Evolutionary conservation across 2,329 filamentous ascomycete genomes (phyloP).

Genomic region (Sporothrix euskadiensis): DNA sequence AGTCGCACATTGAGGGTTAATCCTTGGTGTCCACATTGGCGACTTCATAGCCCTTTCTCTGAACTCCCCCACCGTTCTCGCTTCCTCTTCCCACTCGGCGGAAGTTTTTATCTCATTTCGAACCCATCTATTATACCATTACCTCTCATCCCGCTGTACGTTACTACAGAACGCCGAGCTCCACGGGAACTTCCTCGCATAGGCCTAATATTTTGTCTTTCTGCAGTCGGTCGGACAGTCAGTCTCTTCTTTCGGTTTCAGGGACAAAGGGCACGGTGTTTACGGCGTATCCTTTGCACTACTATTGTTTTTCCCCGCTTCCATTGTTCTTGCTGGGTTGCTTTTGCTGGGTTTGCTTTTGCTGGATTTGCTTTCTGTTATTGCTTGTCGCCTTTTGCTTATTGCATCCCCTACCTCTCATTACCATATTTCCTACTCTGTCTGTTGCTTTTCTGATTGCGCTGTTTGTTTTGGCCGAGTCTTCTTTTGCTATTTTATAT

Average conservation of each 20-base stretch:
- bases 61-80: not conserved
- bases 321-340: not conserved
- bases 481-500: not conserved
- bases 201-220: conserved; percentile 27
- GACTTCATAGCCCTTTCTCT: not conserved
- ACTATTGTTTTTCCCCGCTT: conserved; percentile 5
- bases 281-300: conserved; percentile 41
- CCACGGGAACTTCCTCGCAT: not conserved
- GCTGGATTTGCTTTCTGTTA: not conserved
- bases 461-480: not conserved
- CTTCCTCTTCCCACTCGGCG: not conserved
- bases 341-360: not conserved
- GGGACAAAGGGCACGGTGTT: conserved; percentile 44
- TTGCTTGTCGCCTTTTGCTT: not conserved
- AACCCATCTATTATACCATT: not conserved
- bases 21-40: not conserved
- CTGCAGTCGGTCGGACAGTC: not conserved
- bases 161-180: conserved; percentile 14
- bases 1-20: conserved; percentile 79
- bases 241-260: conserved; percentile 18
- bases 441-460: not conserved
- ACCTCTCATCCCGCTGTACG: not conserved
- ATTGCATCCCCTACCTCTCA: conserved; percentile 3
- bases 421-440: not conserved
- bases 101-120: not conserved